Percentiles rank a stretch among this genome's conserved stretches.
Conservation (phyloP, 2,329 filamentous ascomycete species). For the Hymenotorrendiella dingleyae region DNA sequence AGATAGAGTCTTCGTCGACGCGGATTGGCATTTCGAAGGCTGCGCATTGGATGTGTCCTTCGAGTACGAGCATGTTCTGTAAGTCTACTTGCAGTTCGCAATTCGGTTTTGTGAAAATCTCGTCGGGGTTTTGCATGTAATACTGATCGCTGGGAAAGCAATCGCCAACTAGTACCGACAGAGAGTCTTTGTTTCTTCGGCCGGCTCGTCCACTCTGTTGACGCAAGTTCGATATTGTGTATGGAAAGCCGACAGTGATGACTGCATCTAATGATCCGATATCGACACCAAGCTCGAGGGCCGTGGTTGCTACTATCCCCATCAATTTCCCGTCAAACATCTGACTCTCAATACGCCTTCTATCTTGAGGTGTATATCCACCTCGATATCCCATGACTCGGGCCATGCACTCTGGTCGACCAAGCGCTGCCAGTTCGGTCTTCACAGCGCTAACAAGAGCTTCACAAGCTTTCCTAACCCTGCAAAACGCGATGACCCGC, state of each 20-base stretch:
- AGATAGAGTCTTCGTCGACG: slow-evolving; percentile 66
- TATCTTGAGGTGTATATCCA: slow-evolving; percentile 87
- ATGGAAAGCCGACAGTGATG: slow-evolving; percentile 89
- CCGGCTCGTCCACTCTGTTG: slow-evolving; percentile 94
- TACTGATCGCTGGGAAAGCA: slow-evolving; percentile 88
- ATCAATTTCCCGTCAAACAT: slow-evolving; percentile 96
- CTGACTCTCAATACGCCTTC: slow-evolving; percentile 81
- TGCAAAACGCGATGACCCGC: slow-evolving; percentile 87
- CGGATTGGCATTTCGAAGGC: slow-evolving; percentile 91
- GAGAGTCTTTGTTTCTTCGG: slow-evolving; percentile 83
- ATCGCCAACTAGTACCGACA: slow-evolving; percentile 86
- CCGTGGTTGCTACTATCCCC: slow-evolving; percentile 89
- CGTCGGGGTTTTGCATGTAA: slow-evolving; percentile 94
- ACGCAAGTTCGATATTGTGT: slow-evolving; percentile 87
- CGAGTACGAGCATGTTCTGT: slow-evolving; percentile 82
- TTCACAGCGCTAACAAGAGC: slow-evolving; percentile 74
- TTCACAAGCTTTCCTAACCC: slow-evolving; percentile 84
- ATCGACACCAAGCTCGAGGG: slow-evolving; percentile 88
- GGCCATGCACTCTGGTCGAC: slow-evolving; percentile 66
- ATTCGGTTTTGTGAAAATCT: slow-evolving; percentile 89
- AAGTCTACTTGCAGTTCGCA: slow-evolving; percentile 85
- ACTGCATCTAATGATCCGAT: slow-evolving; percentile 93
- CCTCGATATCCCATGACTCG: slow-evolving; percentile 94
- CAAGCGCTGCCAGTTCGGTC: slow-evolving; percentile 66
- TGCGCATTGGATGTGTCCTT: slow-evolving; percentile 93